Base-by-base conservation (phyloP, 352 stramenopile species). In the Phytophthora vignae region DNA sequence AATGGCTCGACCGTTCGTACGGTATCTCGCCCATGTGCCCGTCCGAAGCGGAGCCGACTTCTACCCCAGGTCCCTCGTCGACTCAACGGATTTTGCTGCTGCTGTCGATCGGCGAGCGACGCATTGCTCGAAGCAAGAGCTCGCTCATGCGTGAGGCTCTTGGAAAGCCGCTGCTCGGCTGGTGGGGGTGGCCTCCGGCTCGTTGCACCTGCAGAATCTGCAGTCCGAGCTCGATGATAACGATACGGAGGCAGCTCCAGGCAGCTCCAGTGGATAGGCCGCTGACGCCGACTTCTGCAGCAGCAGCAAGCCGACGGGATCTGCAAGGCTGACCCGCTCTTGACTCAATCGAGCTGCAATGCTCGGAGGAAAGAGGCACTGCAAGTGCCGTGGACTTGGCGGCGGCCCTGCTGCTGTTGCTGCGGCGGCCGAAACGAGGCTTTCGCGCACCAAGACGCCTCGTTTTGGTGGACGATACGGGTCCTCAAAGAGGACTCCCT, bases 281-380 rank as follows among this genome's bases (percentile, higher is more conserved):
- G 55, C 42, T 46, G 58, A 54, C 53, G 50, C 52, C 19, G 50
- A 36, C 25, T 72, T 59, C 44, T 59, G 33, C 54, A 48, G 33
- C 33, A 40, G 33, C 33, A 15, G 27, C 27, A 6, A 31, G 27
- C 27, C 27, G 5, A 9, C 14, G 17, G 46, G 38, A 22, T 12
- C 9, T 29, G 52, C 11, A 8, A 27, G 21, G 55, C 48, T 61
- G 33, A 50, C 17, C 19, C 44, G 53, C 19, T 17, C 52, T 63
- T 69, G 60, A 57, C 60, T 66, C 53, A 27, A 44, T n/a, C n/a
- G 21, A 36, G 33, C 29, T 56, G 55, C 55, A 62, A 62, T 60
- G 53, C 59, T 48, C 29, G 8, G 12, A 66, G 67, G 54, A 70
- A 64, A 65, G 67, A 70, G 67, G 36, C 60, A 70, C 61, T 71